These are phyloP conservation scores for Phyllosticta capitalensis DNA, from an alignment of 2,329 filamentous ascomycete genomes.

Conservation along the genomic window DNA sequence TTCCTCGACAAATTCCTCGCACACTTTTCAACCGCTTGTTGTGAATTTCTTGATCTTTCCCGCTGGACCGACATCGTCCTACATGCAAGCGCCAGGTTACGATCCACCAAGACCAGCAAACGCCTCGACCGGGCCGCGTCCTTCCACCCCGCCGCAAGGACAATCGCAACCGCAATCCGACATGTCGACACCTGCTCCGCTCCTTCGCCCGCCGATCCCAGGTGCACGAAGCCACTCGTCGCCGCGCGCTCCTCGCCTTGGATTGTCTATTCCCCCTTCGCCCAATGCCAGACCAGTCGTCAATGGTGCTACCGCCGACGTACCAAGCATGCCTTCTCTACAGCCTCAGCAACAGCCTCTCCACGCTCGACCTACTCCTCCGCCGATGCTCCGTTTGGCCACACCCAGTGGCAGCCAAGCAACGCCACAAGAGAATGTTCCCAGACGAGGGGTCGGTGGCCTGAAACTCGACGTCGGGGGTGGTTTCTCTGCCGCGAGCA, in stretches of 20 bases:
- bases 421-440: constrained; percentile 58
- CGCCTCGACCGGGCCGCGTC: constrained; percentile 2
- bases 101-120: neutral
- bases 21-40: neutral
- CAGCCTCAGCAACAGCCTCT: constrained; percentile 21
- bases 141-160: constrained; percentile 7
- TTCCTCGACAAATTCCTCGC: neutral
- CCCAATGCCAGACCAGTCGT: constrained; percentile 74
- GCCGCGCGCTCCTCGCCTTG: constrained; percentile 64
- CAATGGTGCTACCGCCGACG: constrained; percentile 39
- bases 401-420: constrained; percentile 78
- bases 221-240: constrained; percentile 50
- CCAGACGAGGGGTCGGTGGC: constrained; percentile 15
- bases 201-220: constrained; percentile 74
- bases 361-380: constrained; percentile 17
- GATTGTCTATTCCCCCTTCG: constrained; percentile 81
- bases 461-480: constrained; percentile 42
- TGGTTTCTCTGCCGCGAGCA: constrained; percentile 62
- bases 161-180: constrained; percentile 15
- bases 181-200: constrained; percentile 69
- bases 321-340: constrained; percentile 40
- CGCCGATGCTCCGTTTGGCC: constrained; percentile 73
- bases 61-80: neutral
- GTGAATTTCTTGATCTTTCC: neutral
- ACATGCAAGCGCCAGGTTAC: constrained; percentile 3